Conservation (phyloP, 129 eudicot genomes). For the Ambrosia trifida region DNA sequence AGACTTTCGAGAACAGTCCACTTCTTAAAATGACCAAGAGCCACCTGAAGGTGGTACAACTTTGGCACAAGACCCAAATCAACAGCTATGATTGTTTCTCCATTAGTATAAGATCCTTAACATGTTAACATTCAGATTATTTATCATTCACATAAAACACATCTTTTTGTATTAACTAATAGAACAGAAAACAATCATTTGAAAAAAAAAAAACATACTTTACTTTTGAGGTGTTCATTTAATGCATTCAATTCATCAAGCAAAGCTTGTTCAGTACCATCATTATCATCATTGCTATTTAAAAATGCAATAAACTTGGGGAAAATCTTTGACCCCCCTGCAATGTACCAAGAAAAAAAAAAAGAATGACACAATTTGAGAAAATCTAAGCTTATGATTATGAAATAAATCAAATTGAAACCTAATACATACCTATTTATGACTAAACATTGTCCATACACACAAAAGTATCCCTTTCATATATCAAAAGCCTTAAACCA, state of each 20-base stretch:
- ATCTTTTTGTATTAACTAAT: background rate
- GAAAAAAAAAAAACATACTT: constrained; percentile 41
- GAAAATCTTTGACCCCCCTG: constrained; percentile 75
- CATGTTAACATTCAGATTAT: background rate
- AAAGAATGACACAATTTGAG: too few relatives aligned
- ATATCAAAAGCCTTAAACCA: too few relatives aligned
- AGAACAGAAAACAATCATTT: background rate
- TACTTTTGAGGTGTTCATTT: constrained; percentile 68
- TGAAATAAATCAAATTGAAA: too few relatives aligned
- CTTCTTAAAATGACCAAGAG: constrained; percentile 73
- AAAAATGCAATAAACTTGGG: constrained; percentile 63
- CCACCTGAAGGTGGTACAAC: constrained; percentile 68
- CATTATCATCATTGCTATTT: constrained; percentile 74
- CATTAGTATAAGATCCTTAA: constrained; percentile 68
- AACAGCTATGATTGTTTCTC: constrained; percentile 65
- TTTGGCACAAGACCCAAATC: constrained; percentile 86
- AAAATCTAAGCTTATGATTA: too few relatives aligned
- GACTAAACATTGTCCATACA: too few relatives aligned
- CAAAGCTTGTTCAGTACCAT: constrained; percentile 77
- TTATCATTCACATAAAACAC: background rate
- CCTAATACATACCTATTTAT: too few relatives aligned
- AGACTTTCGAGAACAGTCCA: constrained; percentile 69
- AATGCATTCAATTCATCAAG: constrained; percentile 74
- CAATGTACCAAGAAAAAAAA: background rate
- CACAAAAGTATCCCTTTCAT: too few relatives aligned